Conservation (phyloP, 2,329 filamentous ascomycete genomes). For the Fusarium sublunatum region DNA sequence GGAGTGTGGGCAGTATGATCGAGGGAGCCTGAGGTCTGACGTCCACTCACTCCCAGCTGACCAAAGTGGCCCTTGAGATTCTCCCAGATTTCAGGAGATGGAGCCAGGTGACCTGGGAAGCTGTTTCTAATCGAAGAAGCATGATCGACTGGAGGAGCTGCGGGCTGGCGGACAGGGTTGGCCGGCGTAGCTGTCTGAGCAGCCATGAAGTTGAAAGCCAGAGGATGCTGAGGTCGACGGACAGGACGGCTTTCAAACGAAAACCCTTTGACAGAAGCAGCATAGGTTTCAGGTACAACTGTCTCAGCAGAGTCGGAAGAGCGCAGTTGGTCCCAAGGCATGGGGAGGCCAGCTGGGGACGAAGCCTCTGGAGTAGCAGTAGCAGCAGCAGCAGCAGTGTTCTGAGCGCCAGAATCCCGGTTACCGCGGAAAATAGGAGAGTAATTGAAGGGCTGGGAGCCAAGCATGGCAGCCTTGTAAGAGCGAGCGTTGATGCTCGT, state of each 20-base stretch:
- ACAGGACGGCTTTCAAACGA: background rate
- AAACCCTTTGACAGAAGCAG: background rate
- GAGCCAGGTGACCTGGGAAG: constrained; percentile 14
- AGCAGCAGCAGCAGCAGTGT: background rate
- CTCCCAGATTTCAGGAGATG: constrained; percentile 27
- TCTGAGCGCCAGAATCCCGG: background rate
- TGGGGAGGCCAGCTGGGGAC: background rate
- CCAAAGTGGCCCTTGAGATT: constrained; percentile 15
- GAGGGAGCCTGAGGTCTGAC: background rate
- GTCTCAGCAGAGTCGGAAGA: constrained; percentile 2
- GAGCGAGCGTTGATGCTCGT: constrained; percentile 4
- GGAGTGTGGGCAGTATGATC: background rate
- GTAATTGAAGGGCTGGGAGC: background rate
- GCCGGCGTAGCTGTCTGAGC: background rate
- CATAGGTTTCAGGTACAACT: background rate
- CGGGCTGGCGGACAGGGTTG: constrained; percentile 19
- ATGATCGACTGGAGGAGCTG: constrained; percentile 6
- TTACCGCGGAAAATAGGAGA: constrained; percentile 7
- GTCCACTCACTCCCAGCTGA: constrained; percentile 8
- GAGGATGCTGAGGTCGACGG: background rate
- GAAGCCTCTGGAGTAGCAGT: constrained; percentile 1
- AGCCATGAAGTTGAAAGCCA: background rate
- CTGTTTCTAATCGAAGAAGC: constrained; percentile 3
- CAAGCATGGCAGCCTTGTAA: constrained; percentile 1
- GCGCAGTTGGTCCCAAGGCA: background rate